These are phyloP conservation scores for Sonneratia caseolaris DNA, from an alignment of 345 rosid species.

Conservation along the genomic window DNA sequence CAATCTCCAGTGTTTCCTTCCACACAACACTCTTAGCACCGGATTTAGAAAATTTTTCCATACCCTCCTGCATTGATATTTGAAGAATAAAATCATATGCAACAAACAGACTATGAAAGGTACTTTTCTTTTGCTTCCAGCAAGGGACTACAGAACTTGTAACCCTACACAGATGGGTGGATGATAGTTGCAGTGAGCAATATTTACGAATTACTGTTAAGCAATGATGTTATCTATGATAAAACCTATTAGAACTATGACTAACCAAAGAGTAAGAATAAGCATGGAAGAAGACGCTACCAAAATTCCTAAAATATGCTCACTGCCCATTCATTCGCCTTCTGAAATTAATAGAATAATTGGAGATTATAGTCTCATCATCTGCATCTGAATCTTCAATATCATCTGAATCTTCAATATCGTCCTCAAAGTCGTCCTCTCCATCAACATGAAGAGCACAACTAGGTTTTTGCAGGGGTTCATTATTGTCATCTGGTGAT, in stretches of 20 bases:
- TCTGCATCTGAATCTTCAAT: neutral
- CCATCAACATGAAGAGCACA: slow-evolving; percentile 13
- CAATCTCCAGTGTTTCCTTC: neutral
- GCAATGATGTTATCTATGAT: neutral
- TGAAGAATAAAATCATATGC: neutral
- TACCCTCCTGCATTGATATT: neutral
- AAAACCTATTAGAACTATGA: neutral
- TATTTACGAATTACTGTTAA: no score
- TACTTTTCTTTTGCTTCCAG: no score
- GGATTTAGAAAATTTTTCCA: neutral
- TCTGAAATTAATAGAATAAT: slow-evolving; percentile 11
- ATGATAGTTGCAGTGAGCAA: no score
- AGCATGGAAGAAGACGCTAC: neutral
- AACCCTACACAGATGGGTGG: no score
- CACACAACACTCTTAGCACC: neutral
- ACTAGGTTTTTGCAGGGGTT: slow-evolving; percentile 12
- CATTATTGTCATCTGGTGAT: slow-evolving; percentile 9
- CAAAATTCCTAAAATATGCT: slow-evolving; percentile 5
- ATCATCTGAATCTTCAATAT: no score
- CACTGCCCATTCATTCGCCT: slow-evolving; percentile 16
- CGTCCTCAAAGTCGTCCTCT: slow-evolving; percentile 13
- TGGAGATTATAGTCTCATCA: slow-evolving; percentile 5
- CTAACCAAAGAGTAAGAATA: neutral
- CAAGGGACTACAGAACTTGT: no score
- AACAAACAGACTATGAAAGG: neutral